Percentiles rank a stretch among this genome's conserved stretches.
Evolutionary conservation across 2,329 filamentous ascomycete genomes (phyloP).

Genomic region (Ascochyta fabae): DNA sequence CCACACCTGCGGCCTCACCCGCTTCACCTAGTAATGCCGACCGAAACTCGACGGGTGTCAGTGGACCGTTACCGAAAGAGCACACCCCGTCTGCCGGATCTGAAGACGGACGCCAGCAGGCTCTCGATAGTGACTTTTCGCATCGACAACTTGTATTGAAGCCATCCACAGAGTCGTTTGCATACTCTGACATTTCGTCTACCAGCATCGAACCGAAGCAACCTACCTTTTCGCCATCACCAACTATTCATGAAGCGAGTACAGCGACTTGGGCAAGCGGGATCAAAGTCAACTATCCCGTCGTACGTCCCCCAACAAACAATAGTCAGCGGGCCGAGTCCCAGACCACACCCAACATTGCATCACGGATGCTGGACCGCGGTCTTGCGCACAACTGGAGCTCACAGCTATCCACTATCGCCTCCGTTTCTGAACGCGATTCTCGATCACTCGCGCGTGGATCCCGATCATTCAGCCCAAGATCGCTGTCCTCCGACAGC

Average conservation of each 20-base stretch:
- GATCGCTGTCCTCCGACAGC: slow-evolving; percentile 43
- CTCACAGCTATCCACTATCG: slow-evolving; percentile 49
- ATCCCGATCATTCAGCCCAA: slow-evolving; percentile 41
- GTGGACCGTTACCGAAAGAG: slow-evolving; percentile 31
- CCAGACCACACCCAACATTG: slow-evolving; percentile 41
- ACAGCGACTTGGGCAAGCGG: slow-evolving; percentile 45
- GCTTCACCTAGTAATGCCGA: slow-evolving; percentile 33
- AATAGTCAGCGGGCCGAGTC: slow-evolving; percentile 47
- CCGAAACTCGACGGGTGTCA: slow-evolving; percentile 38
- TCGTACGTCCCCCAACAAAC: slow-evolving; percentile 45
- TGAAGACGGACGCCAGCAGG: slow-evolving; percentile 39
- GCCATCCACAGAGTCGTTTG: slow-evolving; percentile 44
- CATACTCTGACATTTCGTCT: slow-evolving; percentile 45
- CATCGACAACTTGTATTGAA: slow-evolving; percentile 36
- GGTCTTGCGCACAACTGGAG: slow-evolving; percentile 49
- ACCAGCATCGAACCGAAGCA: slow-evolving; percentile 43
- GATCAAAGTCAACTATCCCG: slow-evolving; percentile 44
- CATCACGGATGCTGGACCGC: slow-evolving; percentile 50
- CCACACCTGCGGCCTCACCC: slow-evolving; percentile 32
- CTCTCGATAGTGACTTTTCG: slow-evolving; percentile 41
- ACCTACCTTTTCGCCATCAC: slow-evolving; percentile 36
- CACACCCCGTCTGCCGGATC: slow-evolving; percentile 36
- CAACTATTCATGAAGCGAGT: slow-evolving; percentile 45
- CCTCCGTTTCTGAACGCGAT: slow-evolving; percentile 46
- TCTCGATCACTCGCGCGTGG: slow-evolving; percentile 42